Conservation (phyloP, 2,329 filamentous ascomycete species). For the Thelonectria blattea region DNA sequence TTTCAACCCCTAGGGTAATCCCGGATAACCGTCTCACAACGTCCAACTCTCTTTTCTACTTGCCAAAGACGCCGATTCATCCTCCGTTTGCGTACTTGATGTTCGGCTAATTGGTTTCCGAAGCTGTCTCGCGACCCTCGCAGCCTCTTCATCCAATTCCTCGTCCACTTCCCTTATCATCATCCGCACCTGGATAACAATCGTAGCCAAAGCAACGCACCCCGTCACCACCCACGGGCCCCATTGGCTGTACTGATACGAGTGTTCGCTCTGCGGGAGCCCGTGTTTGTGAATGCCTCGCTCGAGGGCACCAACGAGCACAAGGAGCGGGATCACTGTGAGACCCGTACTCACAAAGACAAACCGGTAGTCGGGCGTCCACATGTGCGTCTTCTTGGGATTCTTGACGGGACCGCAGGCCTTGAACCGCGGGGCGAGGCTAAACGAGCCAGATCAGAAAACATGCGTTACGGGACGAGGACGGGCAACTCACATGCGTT, state of each 20-base stretch:
- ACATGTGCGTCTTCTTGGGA: not conserved
- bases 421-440: not conserved
- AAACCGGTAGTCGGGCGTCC: not conserved
- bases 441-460: not conserved
- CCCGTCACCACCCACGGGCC: not conserved
- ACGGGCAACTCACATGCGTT: not conserved
- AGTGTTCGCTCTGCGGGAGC: not conserved
- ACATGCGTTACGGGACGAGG: not conserved
- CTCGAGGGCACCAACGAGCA: not conserved
- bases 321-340: not conserved
- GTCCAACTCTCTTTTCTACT: too few species aligned
- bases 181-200: not conserved
- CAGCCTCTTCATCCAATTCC: too few species aligned
- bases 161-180: too few species aligned
- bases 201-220: not conserved
- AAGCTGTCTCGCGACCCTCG: too few species aligned
- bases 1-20: too few species aligned
- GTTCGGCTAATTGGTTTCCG: too few species aligned
- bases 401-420: not conserved
- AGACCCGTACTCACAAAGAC: not conserved
- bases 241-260: not conserved
- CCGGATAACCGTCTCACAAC: too few species aligned
- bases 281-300: not conserved
- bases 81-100: too few species aligned
- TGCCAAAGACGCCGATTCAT: too few species aligned